Percentiles rank a stretch among this genome's conserved stretches.
Conservation (phyloP, 2,329 filamentous ascomycete species). For the Alternaria sp. region DNA sequence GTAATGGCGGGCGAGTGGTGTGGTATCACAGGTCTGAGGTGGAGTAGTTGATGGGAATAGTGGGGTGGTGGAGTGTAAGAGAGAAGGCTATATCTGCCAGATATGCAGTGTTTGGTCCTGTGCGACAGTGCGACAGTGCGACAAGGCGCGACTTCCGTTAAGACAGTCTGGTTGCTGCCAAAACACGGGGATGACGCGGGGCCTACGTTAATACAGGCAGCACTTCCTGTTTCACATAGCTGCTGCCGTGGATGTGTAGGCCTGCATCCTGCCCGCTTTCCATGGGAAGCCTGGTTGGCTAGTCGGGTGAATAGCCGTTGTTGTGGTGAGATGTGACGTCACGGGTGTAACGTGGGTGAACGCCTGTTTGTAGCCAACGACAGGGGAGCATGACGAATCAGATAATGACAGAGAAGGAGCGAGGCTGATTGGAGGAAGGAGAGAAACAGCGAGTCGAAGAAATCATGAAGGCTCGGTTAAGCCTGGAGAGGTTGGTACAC, state of each 20-base stretch:
- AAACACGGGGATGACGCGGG: slow-evolving; percentile 23
- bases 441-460: neutral
- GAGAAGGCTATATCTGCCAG: neutral
- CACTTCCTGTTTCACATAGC: neutral
- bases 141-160: slow-evolving; percentile 9
- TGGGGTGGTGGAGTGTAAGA: neutral
- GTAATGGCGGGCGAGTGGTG: neutral
- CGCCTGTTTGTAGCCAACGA: slow-evolving; percentile 4
- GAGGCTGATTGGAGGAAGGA: neutral
- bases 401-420: neutral
- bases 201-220: slow-evolving; percentile 21
- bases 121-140: neutral
- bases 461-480: neutral
- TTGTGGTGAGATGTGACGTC: slow-evolving; percentile 27
- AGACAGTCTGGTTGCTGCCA: neutral
- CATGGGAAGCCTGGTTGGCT: slow-evolving; percentile 24
- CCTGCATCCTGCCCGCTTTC: neutral
- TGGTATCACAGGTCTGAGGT: neutral
- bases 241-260: slow-evolving; percentile 14
- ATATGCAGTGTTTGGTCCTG: neutral
- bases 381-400: neutral
- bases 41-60: neutral
- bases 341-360: slow-evolving; percentile 11
- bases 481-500: neutral
- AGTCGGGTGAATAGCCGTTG: slow-evolving; percentile 16